Base-by-base conservation (phyloP, 2,329 filamentous ascomycete species). In the Epichloe sp. region DNA sequence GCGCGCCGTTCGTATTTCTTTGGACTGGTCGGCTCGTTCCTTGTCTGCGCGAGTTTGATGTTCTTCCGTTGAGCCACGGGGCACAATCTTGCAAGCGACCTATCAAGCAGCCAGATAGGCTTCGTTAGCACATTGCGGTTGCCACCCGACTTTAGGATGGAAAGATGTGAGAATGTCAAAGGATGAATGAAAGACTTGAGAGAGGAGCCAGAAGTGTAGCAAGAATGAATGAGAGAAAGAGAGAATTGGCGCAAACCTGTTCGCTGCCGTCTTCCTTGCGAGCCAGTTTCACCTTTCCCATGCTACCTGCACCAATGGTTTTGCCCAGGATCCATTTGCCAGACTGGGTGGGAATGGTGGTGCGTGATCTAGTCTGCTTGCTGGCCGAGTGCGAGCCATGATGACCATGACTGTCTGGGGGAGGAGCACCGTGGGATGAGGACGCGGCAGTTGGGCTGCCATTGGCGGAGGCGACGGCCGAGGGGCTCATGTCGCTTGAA, bases 211-310 rank as follows among this genome's bases (percentile, higher is more conserved):
- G 31, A 11, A 4, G 31, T 31, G 11, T 11, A 31, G 10, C 31
- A 23, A 35, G 17, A 7, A 14, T 21, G 4, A 19, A 10, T 10
- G 21, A 45, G 19, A 37, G 43, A 35, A 17, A 36, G 23, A 48
- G 11, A 40, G 15, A 31, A 19, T 6, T 23, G 35, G 15, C 7
- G 70, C 76, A 61, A 71, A 90, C 88, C 81, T 96, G 87, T 73
- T 97, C 93, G 59, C 85, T 86, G 19, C 86, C 87, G 61, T 95
- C 90, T 59, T 85, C 78, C 68, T 94, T 94, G 61, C 87, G 87
- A 23, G 93, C 93, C 58, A 98, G 75, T 72, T 97, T 97, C 56
- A 98, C 93, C 68, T 97, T 97, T 57, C 93, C 93, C 93, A 98
- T 98, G 68, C 91, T 97, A 48, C 93, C 93, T 49, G 90, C 89